Evolutionary conservation across 257 asterid species (phyloP), one percentile per base, ranked within the genome.

Genomic region (Solanum bulbocastanum): DNA sequence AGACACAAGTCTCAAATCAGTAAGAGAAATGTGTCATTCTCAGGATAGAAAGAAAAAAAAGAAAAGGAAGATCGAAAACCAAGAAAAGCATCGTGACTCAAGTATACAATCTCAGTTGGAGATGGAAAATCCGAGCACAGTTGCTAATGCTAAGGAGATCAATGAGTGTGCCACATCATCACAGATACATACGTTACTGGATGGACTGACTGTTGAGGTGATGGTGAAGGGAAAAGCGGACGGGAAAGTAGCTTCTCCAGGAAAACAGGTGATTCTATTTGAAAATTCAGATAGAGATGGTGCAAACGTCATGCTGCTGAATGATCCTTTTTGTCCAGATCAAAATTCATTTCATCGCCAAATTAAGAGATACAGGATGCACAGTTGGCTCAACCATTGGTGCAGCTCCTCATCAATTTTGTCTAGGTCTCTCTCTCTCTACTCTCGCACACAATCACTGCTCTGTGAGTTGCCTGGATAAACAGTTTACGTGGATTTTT

Each of bases 201-300:
- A 91, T 91, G 98, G 94, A 82, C 88, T 94, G 93, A 90, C 87
- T 37, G 92, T 94, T 92, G 96, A 95, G 90, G 97, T 91, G 82
- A 71, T 95, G 76, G 89, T 85, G 74, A 87, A 83, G 84, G 98
- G 98, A 85, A 90, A 89, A 88, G 74, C 83, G 2, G 91, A 87
- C 52, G 94, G 94, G 85, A 93, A 91, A 91, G 90, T 89, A 88
- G 98, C 98, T 90, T 92, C 83, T 22, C 89, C 85, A 1, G 98
- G 98, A 65, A 93, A 88, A 88, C 92, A 62, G 96, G 98, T 94
- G 89, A 49, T 27, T 25, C 25, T 40, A 40, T 81, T 65, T 49
- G 87, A 76, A 36, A 27, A 56, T 33, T 86, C 6, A 79, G 65
- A 44, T 46, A 79, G 66, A 79, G 40, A 16, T 79, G 84, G 25